These are phyloP conservation scores for Trypanosomatidae sp. DNA, from an alignment of 208 protist species.

Conservation along the genomic window DNA sequence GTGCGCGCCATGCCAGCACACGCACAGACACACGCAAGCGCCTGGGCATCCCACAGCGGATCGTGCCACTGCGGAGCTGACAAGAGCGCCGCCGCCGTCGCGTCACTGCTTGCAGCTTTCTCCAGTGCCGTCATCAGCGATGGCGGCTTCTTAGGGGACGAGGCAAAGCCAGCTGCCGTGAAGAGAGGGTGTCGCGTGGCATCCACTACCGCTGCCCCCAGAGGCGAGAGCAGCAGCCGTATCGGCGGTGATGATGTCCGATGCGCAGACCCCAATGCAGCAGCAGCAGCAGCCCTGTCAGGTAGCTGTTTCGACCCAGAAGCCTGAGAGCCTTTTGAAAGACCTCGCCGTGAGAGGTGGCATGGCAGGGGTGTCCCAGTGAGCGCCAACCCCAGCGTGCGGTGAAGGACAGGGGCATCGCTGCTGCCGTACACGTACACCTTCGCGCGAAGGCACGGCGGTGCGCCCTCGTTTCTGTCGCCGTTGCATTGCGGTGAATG, in stretches of 20 bases:
- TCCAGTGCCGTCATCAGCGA: conserved; percentile 45
- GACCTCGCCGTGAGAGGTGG: background rate
- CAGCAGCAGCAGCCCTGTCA: background rate
- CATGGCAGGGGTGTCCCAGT: background rate
- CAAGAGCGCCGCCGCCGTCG: conserved; percentile 34
- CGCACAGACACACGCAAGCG: conserved; percentile 63
- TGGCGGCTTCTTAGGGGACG: conserved; percentile 27
- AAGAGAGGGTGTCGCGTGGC: conserved; percentile 68
- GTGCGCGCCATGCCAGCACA: conserved; percentile 36
- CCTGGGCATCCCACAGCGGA: conserved; percentile 83
- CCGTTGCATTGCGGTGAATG: too few species aligned
- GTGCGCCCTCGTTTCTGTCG: background rate
- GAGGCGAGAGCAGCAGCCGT: conserved; percentile 12
- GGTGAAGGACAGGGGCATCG: conserved; percentile 50
- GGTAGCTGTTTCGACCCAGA: background rate
- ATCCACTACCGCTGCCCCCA: conserved; percentile 52
- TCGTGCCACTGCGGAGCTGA: conserved; percentile 40
- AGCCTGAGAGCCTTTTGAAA: background rate
- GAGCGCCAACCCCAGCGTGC: conserved; percentile 31
- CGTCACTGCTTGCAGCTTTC: conserved; percentile 34
- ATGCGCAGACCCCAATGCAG: background rate
- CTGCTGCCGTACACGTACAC: conserved; percentile 64
- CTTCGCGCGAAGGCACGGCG: background rate
- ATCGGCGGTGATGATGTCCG: background rate
- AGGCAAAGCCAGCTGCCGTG: conserved; percentile 47